Percentiles rank a stretch among this genome's conserved stretches.
phyloP scores from a whole-genome alignment of 371 early-diverging fungal genomes.

The Mortierella sp. region DNA sequence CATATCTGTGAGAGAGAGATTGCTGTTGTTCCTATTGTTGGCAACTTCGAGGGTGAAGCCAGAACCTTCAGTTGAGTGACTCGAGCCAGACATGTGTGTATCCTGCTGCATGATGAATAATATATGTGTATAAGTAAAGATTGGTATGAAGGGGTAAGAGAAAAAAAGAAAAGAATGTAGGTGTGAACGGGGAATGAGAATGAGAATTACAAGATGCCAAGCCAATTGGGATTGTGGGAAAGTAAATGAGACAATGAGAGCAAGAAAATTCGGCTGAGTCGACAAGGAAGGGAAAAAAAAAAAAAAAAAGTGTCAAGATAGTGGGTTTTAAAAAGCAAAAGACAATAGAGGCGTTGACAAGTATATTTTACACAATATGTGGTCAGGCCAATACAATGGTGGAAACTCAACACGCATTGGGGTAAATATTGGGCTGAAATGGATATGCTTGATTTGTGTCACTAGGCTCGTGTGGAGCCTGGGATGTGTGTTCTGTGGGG shows the following conservation, averaged over 20 bases:
- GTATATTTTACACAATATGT: no score
- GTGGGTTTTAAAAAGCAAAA: no score
- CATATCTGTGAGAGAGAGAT: constrained; percentile 14
- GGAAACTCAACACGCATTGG: no score
- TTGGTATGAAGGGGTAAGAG: no score
- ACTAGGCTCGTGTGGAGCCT: no score
- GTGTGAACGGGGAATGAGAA: background rate
- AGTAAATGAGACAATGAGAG: background rate
- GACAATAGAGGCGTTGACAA: no score
- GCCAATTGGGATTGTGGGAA: background rate
- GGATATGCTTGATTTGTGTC: no score
- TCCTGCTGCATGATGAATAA: background rate
- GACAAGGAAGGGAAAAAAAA: background rate
- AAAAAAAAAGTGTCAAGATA: background rate
- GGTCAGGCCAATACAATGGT: background rate
- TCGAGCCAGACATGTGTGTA: background rate
- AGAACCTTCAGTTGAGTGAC: no score
- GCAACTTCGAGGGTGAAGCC: background rate
- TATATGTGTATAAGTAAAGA: background rate
- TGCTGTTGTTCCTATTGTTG: background rate
- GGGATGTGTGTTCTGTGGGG: no score
- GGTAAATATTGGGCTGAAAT: no score
- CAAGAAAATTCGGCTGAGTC: no score
- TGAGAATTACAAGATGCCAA: background rate
- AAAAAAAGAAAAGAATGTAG: background rate